These are phyloP conservation scores for Penicillium canescens DNA, from an alignment of 495 filamentous ascomycete genomes.

Conservation along the genomic window DNA sequence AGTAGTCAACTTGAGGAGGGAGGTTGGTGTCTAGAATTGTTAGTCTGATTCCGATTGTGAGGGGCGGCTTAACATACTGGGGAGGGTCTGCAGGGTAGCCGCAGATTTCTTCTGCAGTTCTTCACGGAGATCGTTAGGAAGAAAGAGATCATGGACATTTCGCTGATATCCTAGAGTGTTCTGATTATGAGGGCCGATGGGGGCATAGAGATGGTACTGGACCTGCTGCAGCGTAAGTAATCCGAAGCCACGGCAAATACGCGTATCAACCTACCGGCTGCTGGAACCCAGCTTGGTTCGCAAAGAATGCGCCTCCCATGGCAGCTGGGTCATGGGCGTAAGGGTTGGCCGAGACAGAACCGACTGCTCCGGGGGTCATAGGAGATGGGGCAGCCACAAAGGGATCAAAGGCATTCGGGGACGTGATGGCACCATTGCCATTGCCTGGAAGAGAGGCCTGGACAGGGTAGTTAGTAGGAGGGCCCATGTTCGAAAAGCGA, in stretches of 20 bases:
- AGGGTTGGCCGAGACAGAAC: conserved; percentile 59
- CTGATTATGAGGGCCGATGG: conserved; percentile 77
- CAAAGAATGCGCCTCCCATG: conserved; percentile 57
- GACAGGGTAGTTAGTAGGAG: conserved; percentile 16
- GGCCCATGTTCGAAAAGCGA: no score
- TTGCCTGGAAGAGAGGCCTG: conserved; percentile 46
- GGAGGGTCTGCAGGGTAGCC: conserved; percentile 79
- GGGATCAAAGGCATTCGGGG: conserved; percentile 53
- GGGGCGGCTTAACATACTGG: conserved; percentile 56
- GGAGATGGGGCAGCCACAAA: conserved; percentile 58
- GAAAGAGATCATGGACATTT: conserved; percentile 84
- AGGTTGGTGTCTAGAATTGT: conserved; percentile 59
- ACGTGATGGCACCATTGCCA: conserved; percentile 34
- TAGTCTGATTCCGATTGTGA: conserved; percentile 7
- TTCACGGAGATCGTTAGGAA: conserved; percentile 79
- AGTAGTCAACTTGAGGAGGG: conserved; percentile 75
- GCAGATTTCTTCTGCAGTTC: conserved; percentile 87
- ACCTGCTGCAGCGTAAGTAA: conserved; percentile 43
- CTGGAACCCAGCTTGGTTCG: conserved; percentile 51
- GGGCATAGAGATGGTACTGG: conserved; percentile 92
- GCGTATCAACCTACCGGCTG: conserved; percentile 61
- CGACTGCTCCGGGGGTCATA: conserved; percentile 49
- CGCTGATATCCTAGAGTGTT: conserved; percentile 80
- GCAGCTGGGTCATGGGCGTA: conserved; percentile 63
- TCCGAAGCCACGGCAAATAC: not conserved